phyloP scores from a whole-genome alignment of 441 rosid genomes.

The Adansonia madagascariensis region DNA sequence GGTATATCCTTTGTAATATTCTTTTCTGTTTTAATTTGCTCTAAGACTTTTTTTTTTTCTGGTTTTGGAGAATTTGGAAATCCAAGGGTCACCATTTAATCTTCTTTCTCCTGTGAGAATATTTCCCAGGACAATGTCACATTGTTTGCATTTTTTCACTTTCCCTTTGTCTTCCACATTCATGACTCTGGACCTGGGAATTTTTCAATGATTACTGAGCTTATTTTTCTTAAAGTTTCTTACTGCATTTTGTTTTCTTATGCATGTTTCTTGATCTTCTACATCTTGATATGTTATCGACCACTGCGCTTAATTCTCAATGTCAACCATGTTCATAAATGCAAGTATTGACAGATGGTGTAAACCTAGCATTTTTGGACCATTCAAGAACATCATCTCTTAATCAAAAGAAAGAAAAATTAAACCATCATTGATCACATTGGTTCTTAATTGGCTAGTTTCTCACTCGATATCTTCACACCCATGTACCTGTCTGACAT shows the following conservation, averaged over 20 bases:
- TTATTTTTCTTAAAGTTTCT: not conserved
- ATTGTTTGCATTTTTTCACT: not conserved
- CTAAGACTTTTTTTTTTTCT: not conserved
- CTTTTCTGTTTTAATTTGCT: slow-evolving; percentile 17
- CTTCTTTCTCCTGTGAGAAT: slow-evolving; percentile 22
- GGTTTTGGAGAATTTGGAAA: not conserved
- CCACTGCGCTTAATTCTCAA: not conserved
- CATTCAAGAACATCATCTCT: not conserved
- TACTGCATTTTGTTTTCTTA: not conserved
- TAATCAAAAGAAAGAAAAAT: not conserved
- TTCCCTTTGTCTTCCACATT: slow-evolving; percentile 1
- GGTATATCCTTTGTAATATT: slow-evolving; percentile 48
- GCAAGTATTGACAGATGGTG: not conserved
- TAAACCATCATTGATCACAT: slow-evolving; percentile 1
- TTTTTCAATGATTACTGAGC: not conserved
- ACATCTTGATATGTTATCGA: not conserved
- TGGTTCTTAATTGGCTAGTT: slow-evolving; percentile 35
- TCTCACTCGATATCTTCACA: slow-evolving; percentile 45
- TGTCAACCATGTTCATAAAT: slow-evolving; percentile 16
- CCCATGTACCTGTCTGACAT: slow-evolving; percentile 60
- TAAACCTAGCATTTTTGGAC: not conserved
- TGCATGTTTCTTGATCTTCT: not conserved
- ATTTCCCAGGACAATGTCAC: not conserved
- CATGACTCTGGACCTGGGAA: not conserved
- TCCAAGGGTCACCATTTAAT: not conserved